Conservation (phyloP, 805 yeast species). For the Candida suzukii region DNA sequence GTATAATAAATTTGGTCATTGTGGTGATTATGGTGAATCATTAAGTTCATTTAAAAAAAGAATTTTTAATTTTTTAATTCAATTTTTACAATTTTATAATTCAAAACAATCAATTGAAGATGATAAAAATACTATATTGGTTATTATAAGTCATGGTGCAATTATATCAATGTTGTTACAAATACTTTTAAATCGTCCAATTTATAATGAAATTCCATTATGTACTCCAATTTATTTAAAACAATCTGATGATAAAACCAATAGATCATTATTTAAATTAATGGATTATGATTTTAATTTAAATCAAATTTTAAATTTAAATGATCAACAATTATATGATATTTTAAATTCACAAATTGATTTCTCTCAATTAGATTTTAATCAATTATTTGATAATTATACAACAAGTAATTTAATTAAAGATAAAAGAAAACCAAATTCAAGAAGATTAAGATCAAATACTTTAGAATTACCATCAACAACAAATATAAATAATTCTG, state of each 20-base stretch:
- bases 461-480: constrained; percentile 18
- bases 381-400: constrained; percentile 16
- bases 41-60: constrained; percentile 28
- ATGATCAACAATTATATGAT: constrained; percentile 19
- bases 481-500: constrained; percentile 4
- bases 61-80: constrained; percentile 26
- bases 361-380: constrained; percentile 18
- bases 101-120: constrained; percentile 16
- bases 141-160: constrained; percentile 37
- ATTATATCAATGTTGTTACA: constrained; percentile 33
- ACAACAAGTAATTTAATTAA: background rate
- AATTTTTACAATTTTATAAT: constrained; percentile 26
- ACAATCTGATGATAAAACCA: constrained; percentile 14
- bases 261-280: constrained; percentile 19
- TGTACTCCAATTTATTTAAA: constrained; percentile 26
- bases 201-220: constrained; percentile 34
- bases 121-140: constrained; percentile 24
- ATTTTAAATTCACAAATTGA: constrained; percentile 19
- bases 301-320: constrained; percentile 16
- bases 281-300: constrained; percentile 28
- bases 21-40: constrained; percentile 37
- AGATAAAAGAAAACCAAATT: background rate
- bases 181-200: constrained; percentile 27
- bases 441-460: constrained; percentile 19
- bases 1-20: constrained; percentile 30